phyloP scores from a whole-genome alignment of 2,329 filamentous ascomycete species.

The Penicillium sp. region DNA sequence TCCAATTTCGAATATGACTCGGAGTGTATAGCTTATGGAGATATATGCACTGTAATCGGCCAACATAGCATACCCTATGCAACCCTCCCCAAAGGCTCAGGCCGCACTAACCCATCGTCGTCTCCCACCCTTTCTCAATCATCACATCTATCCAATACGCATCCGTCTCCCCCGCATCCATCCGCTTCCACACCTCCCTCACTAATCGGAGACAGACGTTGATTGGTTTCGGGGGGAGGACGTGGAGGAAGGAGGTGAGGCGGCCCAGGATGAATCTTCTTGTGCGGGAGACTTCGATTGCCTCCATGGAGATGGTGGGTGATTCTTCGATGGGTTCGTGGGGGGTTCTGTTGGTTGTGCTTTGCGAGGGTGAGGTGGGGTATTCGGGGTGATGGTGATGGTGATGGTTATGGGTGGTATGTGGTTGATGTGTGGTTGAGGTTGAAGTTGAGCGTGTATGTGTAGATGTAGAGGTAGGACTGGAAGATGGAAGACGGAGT shows the following conservation, averaged over 20 bases:
- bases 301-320: conserved; percentile 38
- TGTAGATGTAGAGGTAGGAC: too few species aligned
- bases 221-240: conserved; percentile 58
- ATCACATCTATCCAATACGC: conserved; percentile 62
- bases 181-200: conserved; percentile 57
- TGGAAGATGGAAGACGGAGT: conserved; percentile 46
- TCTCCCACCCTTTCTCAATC: conserved; percentile 62
- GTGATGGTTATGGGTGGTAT: conserved; percentile 7
- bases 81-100: too few species aligned
- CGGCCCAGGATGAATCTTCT: conserved; percentile 56
- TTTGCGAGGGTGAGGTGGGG: too few species aligned
- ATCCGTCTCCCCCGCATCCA: conserved; percentile 52
- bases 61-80: too few species aligned
- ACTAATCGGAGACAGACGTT: conserved; percentile 55
- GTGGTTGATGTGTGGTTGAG: conserved; percentile 33
- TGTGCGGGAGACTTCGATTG: conserved; percentile 53
- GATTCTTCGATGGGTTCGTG: conserved; percentile 24
- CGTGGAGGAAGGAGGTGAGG: conserved; percentile 51
- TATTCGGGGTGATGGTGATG: not conserved
- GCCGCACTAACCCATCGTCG: conserved; percentile 57
- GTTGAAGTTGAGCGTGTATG: conserved; percentile 25
- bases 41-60: too few species aligned
- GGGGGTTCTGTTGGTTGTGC: not conserved
- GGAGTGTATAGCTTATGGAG: too few species aligned
- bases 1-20: too few species aligned